phyloP scores from a whole-genome alignment of 495 filamentous ascomycete genomes.

The Entonaema liquescens region DNA sequence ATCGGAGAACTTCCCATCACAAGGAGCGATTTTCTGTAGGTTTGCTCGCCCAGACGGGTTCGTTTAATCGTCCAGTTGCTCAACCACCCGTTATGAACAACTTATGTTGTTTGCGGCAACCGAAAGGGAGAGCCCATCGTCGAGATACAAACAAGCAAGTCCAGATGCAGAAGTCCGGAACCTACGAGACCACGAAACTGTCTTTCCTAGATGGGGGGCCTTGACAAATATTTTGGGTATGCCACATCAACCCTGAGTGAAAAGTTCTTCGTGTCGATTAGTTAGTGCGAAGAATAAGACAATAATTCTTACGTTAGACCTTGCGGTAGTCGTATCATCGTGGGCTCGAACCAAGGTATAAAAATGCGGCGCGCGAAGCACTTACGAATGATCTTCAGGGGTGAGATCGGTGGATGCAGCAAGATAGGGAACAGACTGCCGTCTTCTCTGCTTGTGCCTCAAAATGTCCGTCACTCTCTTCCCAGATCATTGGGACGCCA shows the following conservation, averaged over 20 bases:
- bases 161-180: background rate
- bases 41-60: background rate
- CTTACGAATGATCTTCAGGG: slow-evolving; percentile 36
- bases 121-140: background rate
- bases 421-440: slow-evolving; percentile 20
- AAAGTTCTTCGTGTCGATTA: background rate
- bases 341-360: background rate
- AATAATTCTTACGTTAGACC: background rate
- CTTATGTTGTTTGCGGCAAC: background rate
- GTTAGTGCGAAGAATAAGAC: background rate
- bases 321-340: background rate
- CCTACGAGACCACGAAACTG: background rate
- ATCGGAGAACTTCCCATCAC: background rate
- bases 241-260: background rate
- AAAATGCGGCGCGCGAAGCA: background rate
- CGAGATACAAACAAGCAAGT: background rate
- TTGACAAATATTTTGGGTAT: background rate
- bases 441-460: slow-evolving; percentile 25
- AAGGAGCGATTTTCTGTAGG: background rate
- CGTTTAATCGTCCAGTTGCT: background rate
- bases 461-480: slow-evolving; percentile 25
- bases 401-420: slow-evolving; percentile 26
- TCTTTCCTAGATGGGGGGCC: background rate
- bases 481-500: slow-evolving; percentile 39
- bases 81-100: background rate